Evolutionary conservation across 768 basidiomycete species (phyloP), one percentile per base, ranked within the genome.

Genomic region (Dentipellis fragilis): DNA sequence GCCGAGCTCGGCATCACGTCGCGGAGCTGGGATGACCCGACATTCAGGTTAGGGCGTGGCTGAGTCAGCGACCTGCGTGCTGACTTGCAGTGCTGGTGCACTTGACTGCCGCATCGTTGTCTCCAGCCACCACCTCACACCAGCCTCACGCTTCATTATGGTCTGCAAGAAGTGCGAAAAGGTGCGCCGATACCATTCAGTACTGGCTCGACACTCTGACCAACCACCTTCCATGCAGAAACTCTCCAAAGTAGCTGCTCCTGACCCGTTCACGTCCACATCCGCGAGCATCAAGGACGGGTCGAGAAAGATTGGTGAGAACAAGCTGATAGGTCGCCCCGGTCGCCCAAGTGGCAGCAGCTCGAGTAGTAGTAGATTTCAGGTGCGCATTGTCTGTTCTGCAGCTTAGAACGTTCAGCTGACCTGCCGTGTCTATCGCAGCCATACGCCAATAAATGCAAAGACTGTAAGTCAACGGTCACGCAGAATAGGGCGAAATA

Each of bases 401-500:
- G 35, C 57, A 59, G 29, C 16, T 55, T 55, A 51, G 62, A 51
- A 58, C 17, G 56, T 42, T 62, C 29, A 60, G 68, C 37, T 37
- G 50, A 38, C 58, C 51, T 59, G 21, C 23, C 52, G 55, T 21
- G 17, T 48, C 12, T 22, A 17, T 10, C 45, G 8, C 65, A 91
- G 87, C 90, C 90, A 36, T 93, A 93, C 72, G 83, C 87, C 70
- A 78, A 80, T 38, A 90, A 87, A 68, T 93, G 89, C 67, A 92
- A 87, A 69, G 89, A 90, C 63, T 93, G 90, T 66, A 91, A 91
- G 69, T 84, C 85, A 64, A 76, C 83, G 0, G 80, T 82, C 47
- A 90, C 89, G 9, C 90, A 93, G 77, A 91, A 91, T 67, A 81
- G 78, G 64, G 90, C 86, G 38, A 92, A 90, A 71, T 92, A 89